Conservation (phyloP, 2,329 filamentous ascomycete species). For the Epichloe scottii region DNA sequence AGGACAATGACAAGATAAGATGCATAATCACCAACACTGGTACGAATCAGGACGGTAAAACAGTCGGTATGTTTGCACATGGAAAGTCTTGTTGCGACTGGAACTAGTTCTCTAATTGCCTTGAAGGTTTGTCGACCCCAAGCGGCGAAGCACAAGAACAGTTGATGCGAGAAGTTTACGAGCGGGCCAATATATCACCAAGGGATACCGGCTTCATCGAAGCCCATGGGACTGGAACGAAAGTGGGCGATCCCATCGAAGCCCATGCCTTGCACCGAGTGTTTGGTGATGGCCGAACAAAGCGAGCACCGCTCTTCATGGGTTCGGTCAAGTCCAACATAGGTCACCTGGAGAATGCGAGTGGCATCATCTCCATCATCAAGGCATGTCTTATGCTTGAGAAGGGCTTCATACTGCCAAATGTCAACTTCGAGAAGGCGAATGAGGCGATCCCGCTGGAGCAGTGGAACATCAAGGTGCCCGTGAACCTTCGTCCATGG, state of each 20-base stretch:
- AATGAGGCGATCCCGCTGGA: slow-evolving; percentile 37
- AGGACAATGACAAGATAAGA: slow-evolving; percentile 40
- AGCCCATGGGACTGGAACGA: slow-evolving; percentile 44
- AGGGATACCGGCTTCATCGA: slow-evolving; percentile 26
- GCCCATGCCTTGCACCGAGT: slow-evolving; percentile 33
- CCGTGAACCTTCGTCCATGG: slow-evolving; percentile 32
- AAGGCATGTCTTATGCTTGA: slow-evolving; percentile 39
- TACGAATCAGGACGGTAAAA: slow-evolving; percentile 44
- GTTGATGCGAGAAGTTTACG: slow-evolving; percentile 26
- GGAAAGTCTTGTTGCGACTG: too few species aligned
- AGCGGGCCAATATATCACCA: slow-evolving; percentile 14
- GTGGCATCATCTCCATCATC: slow-evolving; percentile 36
- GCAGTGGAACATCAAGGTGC: slow-evolving; percentile 36
- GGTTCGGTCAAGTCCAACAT: slow-evolving; percentile 39
- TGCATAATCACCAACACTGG: slow-evolving; percentile 38
- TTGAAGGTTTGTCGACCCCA: slow-evolving; percentile 43
- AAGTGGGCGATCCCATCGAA: slow-evolving; percentile 42
- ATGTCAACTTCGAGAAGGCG: slow-evolving; percentile 35
- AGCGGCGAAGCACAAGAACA: slow-evolving; percentile 33
- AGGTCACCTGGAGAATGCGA: slow-evolving; percentile 38
- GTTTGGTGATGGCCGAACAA: slow-evolving; percentile 25
- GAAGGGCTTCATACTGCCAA: slow-evolving; percentile 35
- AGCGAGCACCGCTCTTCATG: slow-evolving; percentile 28
- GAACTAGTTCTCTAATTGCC: background rate
- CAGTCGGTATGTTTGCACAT: slow-evolving; percentile 6